Base-by-base conservation (phyloP, 2,329 filamentous ascomycete species). In the Trichoderma oligosporum region DNA sequence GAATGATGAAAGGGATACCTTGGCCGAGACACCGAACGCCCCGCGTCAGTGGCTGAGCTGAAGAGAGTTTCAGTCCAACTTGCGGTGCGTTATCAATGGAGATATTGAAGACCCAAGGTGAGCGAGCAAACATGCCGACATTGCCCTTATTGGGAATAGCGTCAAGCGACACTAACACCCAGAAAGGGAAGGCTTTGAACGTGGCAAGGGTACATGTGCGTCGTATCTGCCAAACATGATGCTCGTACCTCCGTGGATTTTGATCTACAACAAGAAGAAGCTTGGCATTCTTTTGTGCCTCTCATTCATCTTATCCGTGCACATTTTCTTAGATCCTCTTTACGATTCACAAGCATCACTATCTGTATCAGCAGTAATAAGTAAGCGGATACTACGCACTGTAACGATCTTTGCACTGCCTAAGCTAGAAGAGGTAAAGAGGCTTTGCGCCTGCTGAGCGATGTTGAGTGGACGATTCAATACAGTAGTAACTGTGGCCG, bases 41-140 rank as follows among this genome's bases (percentile, higher is more conserved):
- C 51, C 51, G 51, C 51, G 51, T 46, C 29, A 46, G 51, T 55
- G 51, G 51, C 51, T 20, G 48, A n/a, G 48, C 25, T 52, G 35
- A 41, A 39, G 48, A 55, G 51, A 46, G 47, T 35, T 54, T 38
- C 22, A 24, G 33, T 46, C 22, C 41, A 38, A 31, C 33, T 29
- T 24, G 7, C 29, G 16, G 41, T 27, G n/a, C 27, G 44, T 54
- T 44, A 41, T 52, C 48, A 39, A 51, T 22, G 18, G 20, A 35
- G 41, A 44, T 38, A 35, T 22, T 18, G 24, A n/a, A 5, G 18
- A 9, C 8, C 24, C 38, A 4, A 25, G 41, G 31, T 16, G 39
- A 29, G 51, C 38, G 33, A 31, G 51, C 31, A 9, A 29, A 22
- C 6, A 55, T 29, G 51, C 41, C 51, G 51, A 55, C 31, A 46